These are phyloP conservation scores for Nosema muscidifuracis DNA, from an alignment of 371 early-diverging fungal species.

Conservation along the genomic window DNA sequence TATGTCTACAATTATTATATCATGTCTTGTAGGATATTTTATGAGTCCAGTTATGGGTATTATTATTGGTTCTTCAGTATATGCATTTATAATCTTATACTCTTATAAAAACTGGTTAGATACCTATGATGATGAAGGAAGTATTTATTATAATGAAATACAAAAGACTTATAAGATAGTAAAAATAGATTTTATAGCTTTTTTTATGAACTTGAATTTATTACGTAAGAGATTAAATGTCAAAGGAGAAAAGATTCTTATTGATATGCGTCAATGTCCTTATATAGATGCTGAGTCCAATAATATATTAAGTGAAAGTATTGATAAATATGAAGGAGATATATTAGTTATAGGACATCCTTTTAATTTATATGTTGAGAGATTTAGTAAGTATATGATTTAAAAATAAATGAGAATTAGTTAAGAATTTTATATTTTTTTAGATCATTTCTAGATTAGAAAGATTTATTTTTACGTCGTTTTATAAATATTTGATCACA, in stretches of 20 bases:
- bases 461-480: too few species aligned
- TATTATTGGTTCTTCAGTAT: background rate
- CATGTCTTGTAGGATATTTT: background rate
- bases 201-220: background rate
- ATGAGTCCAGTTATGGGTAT: background rate
- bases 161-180: conserved; percentile 1
- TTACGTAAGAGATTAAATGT: background rate
- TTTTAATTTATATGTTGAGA: background rate
- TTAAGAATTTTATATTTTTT: background rate
- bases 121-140: background rate
- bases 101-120: background rate
- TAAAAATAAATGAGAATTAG: background rate
- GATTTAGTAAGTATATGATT: background rate
- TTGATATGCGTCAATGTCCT: background rate
- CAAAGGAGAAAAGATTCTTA: background rate
- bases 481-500: too few species aligned
- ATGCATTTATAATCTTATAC: background rate
- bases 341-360: background rate
- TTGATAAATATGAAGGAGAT: background rate
- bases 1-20: background rate
- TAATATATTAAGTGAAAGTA: background rate
- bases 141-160: background rate
- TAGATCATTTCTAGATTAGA: too few species aligned
- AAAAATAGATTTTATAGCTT: background rate
- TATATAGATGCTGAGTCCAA: background rate